A percentile compares a stretch with the other conserved stretches of the same genome.
Evolutionary conservation across 805 yeast genomes (phyloP).

Genomic region (Nematodospora valgi): DNA sequence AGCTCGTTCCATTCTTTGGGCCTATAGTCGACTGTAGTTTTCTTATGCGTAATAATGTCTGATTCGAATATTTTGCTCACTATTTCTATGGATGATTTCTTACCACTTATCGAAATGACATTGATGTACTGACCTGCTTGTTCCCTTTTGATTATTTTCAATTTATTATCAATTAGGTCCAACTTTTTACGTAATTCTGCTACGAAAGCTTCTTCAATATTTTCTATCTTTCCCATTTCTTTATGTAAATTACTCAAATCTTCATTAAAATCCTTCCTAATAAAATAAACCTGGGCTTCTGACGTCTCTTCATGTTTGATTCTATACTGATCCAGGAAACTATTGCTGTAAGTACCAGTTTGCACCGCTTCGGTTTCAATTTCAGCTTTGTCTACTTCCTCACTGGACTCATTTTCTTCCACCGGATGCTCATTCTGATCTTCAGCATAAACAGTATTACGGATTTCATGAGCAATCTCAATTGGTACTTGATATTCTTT

Average conservation of each 20-base stretch:
- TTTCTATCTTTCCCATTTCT: slow-evolving; percentile 21
- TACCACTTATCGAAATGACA: slow-evolving; percentile 48
- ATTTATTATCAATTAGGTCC: slow-evolving; percentile 24
- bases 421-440: slow-evolving; percentile 20
- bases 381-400: slow-evolving; percentile 1
- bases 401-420: slow-evolving; percentile 4
- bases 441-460: slow-evolving; percentile 25
- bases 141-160: slow-evolving; percentile 24
- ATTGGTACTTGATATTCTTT: slow-evolving; percentile 35
- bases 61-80: slow-evolving; percentile 15
- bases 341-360: slow-evolving; percentile 18
- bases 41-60: slow-evolving; percentile 32
- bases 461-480: slow-evolving; percentile 40
- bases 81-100: slow-evolving; percentile 24
- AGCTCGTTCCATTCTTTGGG: slow-evolving; percentile 48
- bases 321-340: slow-evolving; percentile 20
- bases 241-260: slow-evolving; percentile 33
- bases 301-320: slow-evolving; percentile 1
- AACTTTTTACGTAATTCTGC: slow-evolving; percentile 17
- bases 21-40: slow-evolving; percentile 44
- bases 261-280: slow-evolving; percentile 32
- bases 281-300: slow-evolving; percentile 17
- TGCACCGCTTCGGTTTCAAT: slow-evolving; percentile 4
- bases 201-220: slow-evolving; percentile 23
- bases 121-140: slow-evolving; percentile 31